These are phyloP conservation scores for Komagataella kurtzmanii DNA, from an alignment of 805 yeast species.

Conservation along the genomic window DNA sequence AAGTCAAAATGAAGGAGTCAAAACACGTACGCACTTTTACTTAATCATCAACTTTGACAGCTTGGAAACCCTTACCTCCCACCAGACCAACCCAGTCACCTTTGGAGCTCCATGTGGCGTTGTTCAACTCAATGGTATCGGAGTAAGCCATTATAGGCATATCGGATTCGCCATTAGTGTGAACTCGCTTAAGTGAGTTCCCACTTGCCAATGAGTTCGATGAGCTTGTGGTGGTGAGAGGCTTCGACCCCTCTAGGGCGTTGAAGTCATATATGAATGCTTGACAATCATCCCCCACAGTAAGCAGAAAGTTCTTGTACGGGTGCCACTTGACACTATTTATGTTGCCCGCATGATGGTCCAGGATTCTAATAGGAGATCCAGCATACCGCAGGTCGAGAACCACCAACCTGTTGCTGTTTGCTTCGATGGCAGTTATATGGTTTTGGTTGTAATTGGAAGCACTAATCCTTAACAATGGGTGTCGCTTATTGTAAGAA, in stretches of 20 bases:
- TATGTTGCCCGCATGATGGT: constrained; percentile 54
- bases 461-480: constrained; percentile 65
- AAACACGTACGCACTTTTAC: constrained; percentile 37
- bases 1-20: constrained; percentile 39
- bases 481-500: constrained; percentile 23
- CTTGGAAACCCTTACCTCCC: constrained; percentile 57
- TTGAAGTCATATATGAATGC: constrained; percentile 56
- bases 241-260: constrained; percentile 6
- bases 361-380: constrained; percentile 54
- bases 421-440: constrained; percentile 69
- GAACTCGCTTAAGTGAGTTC: constrained; percentile 1
- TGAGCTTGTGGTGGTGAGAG: background rate
- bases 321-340: constrained; percentile 86
- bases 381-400: constrained; percentile 87
- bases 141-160: constrained; percentile 36
- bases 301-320: constrained; percentile 38
- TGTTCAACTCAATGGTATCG: constrained; percentile 63
- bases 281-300: constrained; percentile 67
- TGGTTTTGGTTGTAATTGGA: constrained; percentile 72
- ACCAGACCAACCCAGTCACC: constrained; percentile 80
- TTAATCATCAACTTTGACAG: constrained; percentile 21
- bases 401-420: constrained; percentile 50
- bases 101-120: constrained; percentile 54
- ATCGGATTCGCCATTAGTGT: constrained; percentile 9
- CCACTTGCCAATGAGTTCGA: background rate